These are phyloP conservation scores for Alternaria metachromatica DNA, from an alignment of 2,329 filamentous ascomycete species.

Conservation along the genomic window DNA sequence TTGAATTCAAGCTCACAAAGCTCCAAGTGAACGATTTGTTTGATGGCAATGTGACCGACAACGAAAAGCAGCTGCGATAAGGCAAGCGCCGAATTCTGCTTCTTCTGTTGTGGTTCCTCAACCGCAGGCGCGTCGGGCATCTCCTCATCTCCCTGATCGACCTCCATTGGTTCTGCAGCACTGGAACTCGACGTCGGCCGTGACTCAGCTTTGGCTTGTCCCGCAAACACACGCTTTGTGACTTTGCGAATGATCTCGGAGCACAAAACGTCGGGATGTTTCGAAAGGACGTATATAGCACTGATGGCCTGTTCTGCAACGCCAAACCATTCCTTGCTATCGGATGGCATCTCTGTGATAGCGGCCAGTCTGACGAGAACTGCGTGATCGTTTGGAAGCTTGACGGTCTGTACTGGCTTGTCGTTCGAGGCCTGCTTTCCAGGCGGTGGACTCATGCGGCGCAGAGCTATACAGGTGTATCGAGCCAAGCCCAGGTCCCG, in stretches of 20 bases:
- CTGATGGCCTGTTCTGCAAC: slow-evolving; percentile 95
- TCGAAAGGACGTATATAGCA: slow-evolving; percentile 92
- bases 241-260: slow-evolving; percentile 89
- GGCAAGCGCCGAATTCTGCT: slow-evolving; percentile 73
- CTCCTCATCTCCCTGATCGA: slow-evolving; percentile 21
- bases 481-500: slow-evolving; percentile 88
- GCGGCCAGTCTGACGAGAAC: slow-evolving; percentile 80
- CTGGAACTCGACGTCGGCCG: slow-evolving; percentile 43
- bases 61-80: slow-evolving; percentile 93
- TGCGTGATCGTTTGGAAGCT: slow-evolving; percentile 90
- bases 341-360: slow-evolving; percentile 83
- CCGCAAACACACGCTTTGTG: slow-evolving; percentile 79
- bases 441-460: slow-evolving; percentile 78
- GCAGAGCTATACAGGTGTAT: slow-evolving; percentile 91
- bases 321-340: slow-evolving; percentile 92
- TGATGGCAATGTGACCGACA: slow-evolving; percentile 95
- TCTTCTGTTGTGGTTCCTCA: slow-evolving; percentile 45
- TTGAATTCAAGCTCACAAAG: slow-evolving; percentile 99
- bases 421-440: slow-evolving; percentile 72
- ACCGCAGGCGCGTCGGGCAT: slow-evolving; percentile 27
- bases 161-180: slow-evolving; percentile 33
- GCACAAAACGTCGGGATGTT: slow-evolving; percentile 91
- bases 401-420: slow-evolving; percentile 64
- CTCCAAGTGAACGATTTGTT: slow-evolving; percentile 98
- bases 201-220: slow-evolving; percentile 53